These are phyloP conservation scores for Termitomyces sp. DNA, from an alignment of 768 basidiomycete genomes.

Conservation along the genomic window DNA sequence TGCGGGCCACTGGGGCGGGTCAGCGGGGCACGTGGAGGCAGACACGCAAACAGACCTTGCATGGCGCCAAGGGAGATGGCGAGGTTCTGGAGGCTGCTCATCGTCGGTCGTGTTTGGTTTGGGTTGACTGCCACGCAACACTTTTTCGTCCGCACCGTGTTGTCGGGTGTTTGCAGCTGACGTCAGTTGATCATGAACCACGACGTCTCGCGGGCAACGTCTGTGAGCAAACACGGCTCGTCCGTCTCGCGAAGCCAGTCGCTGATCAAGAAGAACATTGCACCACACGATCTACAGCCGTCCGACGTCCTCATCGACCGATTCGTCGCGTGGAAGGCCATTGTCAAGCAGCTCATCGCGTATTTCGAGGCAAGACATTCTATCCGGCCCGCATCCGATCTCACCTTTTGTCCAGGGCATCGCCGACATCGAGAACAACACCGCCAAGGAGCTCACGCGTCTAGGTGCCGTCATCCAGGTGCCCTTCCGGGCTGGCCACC, in stretches of 20 bases:
- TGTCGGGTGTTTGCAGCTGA: constrained; percentile 2
- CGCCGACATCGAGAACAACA: constrained; percentile 90
- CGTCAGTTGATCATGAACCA: constrained; percentile 16
- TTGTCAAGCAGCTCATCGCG: constrained; percentile 91
- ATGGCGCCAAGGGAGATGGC: constrained; percentile 89
- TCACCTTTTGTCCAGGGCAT: constrained; percentile 29
- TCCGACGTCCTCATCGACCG: constrained; percentile 96
- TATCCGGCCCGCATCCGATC: not conserved
- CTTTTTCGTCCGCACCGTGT: not conserved
- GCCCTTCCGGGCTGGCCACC: constrained; percentile 91
- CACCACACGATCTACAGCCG: constrained; percentile 83
- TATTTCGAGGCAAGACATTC: constrained; percentile 62
- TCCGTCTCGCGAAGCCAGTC: constrained; percentile 76
- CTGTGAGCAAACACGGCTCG: constrained; percentile 60
- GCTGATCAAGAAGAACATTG: constrained; percentile 92
- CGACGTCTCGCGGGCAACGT: constrained; percentile 67
- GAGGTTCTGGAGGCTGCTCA: constrained; percentile 80
- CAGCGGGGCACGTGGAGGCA: not conserved
- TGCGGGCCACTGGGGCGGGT: constrained; percentile 66
- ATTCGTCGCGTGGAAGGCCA: constrained; percentile 91
- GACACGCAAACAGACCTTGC: constrained; percentile 53
- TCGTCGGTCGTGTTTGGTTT: constrained; percentile 20
- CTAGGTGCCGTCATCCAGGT: constrained; percentile 96
- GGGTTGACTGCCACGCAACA: not conserved
- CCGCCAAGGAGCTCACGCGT: constrained; percentile 88